Base-by-base conservation (phyloP, 2,329 filamentous ascomycete species). In the Ceratocystis harringtonii region DNA sequence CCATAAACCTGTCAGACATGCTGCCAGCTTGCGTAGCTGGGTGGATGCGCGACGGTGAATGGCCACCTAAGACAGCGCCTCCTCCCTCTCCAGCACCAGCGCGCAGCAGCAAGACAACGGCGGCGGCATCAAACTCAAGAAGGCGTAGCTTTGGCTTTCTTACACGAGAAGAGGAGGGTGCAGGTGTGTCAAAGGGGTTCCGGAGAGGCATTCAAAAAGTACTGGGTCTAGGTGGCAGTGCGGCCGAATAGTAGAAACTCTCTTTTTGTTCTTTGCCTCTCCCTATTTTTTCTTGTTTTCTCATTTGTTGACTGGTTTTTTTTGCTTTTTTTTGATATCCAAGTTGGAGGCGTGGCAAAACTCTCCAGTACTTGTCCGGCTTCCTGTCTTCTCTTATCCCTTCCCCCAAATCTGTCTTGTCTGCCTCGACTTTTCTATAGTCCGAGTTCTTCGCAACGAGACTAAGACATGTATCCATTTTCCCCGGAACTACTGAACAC, bases 11-110 rank as follows among this genome's bases (percentile, higher is more conserved):
- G 0, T 78, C 81, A 36, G 90, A 95, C 70, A 86, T 96, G 77
- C 84, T 89, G 25, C 82, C 84, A 8, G 84, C 89, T 12, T 88
- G 92, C 69, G 91, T 97, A 0, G 81, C 87, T 32, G 92, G 92
- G 55, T 96, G 92, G 92, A 95, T 95, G 74, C 82, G 89, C 50
- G 90, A 94, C 71, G 92, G 91, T 17, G 90, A 96, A 74, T 97
- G 92, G 92, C 92, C 92, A 3, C 90, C 89, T 1, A 84, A 83
- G 69, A 74, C 79, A 0, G 76, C 71, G 80, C 60, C 70, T 78
- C 58, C 78, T 82, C 71, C 73, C 79, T 68, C 76, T 65, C 76
- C 76, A 3, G 74, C 52, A 22, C 45, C 73, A 2, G 71, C 74
- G 10, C 75, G 75, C 48, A 78, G 75, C 69, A 78, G 74, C 72